These are phyloP conservation scores for Coemansia sp. DNA, from an alignment of 192 early-diverging fungal genomes.

Conservation along the genomic window DNA sequence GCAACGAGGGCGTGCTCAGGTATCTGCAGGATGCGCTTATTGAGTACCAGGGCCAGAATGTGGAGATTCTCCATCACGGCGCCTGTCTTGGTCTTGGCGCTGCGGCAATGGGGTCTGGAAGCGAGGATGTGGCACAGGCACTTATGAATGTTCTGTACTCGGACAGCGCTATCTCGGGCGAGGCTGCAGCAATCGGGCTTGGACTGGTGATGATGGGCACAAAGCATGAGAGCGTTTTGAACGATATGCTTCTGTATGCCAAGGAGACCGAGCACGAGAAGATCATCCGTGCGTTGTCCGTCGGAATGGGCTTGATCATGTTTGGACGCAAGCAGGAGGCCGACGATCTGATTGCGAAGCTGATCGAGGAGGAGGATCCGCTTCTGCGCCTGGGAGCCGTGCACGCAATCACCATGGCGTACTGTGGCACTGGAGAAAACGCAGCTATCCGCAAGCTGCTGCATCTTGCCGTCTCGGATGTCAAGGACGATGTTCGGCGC, in stretches of 20 bases:
- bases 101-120: constrained; percentile 94
- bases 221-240: constrained; percentile 73
- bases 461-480: constrained; percentile 97
- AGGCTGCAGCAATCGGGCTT: constrained; percentile 95
- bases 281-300: constrained; percentile 94
- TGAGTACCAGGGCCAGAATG: constrained; percentile 62
- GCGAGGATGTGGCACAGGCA: constrained; percentile 83
- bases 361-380: constrained; percentile 90
- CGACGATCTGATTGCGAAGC: constrained; percentile 83
- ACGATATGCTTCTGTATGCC: constrained; percentile 97
- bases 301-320: constrained; percentile 96
- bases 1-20: constrained; percentile 69
- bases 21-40: constrained; percentile 84
- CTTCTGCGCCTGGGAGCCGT: constrained; percentile 96
- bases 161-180: constrained; percentile 96
- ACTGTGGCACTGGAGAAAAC: constrained; percentile 97
- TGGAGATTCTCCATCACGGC: constrained; percentile 95
- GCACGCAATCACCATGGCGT: constrained; percentile 97
- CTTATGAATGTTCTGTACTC: constrained; percentile 87
- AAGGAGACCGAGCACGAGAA: constrained; percentile 99
- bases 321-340: constrained; percentile 96
- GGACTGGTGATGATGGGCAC: constrained; percentile 98
- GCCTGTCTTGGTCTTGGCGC: constrained; percentile 93
- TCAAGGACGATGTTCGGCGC: constrained; percentile 99
- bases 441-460: constrained; percentile 91